A percentile compares a stretch with the other conserved stretches of the same genome.
These are phyloP conservation scores for Przewalskia tangutica DNA, from an alignment of 257 asterid genomes.

Conservation along the genomic window DNA sequence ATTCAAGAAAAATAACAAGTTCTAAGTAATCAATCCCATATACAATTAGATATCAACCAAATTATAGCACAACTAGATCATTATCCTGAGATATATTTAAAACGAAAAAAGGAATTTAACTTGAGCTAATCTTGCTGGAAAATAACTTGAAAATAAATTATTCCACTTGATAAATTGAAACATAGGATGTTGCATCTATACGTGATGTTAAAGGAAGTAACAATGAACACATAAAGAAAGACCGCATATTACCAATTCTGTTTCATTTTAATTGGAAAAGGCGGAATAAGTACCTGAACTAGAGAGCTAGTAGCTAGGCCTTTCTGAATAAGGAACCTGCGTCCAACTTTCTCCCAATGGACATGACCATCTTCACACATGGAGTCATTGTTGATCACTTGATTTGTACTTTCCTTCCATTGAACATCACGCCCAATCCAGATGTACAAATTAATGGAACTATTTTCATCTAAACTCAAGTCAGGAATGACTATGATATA, in stretches of 20 bases:
- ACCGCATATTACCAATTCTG: background rate
- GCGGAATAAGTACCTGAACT: constrained; percentile 19
- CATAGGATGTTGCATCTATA: background rate
- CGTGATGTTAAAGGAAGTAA: background rate
- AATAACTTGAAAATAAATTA: background rate
- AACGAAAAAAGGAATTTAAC: background rate
- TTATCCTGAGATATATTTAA: background rate
- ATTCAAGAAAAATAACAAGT: background rate
- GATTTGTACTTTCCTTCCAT: constrained; percentile 14
- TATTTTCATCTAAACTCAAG: constrained; percentile 7
- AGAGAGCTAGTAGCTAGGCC: constrained; percentile 33
- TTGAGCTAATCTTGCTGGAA: background rate
- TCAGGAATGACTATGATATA: constrained; percentile 27
- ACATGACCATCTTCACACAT: constrained; percentile 13
- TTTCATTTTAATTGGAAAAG: background rate
- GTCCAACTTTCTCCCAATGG: constrained; percentile 27
- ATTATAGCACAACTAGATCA: background rate
- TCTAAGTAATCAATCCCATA: background rate
- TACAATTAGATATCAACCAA: background rate
- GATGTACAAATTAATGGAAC: constrained; percentile 22
- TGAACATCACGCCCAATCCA: constrained; percentile 39
- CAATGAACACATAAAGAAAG: background rate
- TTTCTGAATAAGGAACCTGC: constrained; percentile 29
- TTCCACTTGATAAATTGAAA: background rate
- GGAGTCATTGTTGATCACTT: constrained; percentile 21